phyloP scores from a whole-genome alignment of 768 basidiomycete genomes.

The Pholiota molesta region DNA sequence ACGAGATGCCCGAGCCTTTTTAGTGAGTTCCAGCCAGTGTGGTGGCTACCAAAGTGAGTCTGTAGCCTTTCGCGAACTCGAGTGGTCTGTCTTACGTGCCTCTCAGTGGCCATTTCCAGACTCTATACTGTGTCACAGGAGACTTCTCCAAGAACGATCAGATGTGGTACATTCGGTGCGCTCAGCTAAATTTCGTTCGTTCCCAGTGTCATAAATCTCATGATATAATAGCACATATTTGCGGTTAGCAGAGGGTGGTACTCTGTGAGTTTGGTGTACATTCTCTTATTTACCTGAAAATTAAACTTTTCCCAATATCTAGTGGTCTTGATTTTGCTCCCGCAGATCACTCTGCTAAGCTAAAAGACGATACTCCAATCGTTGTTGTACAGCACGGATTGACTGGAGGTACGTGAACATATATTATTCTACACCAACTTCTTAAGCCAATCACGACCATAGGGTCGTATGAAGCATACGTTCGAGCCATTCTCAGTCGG shows the following conservation, averaged over 20 bases:
- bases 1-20: constrained; percentile 46
- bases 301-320: constrained; percentile 8
- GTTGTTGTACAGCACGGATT: constrained; percentile 62
- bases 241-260: constrained; percentile 62
- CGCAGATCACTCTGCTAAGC: constrained; percentile 33
- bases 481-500: constrained; percentile 77
- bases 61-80: background rate
- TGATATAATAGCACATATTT: constrained; percentile 43
- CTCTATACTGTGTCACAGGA: constrained; percentile 59
- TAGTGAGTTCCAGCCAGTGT: constrained; percentile 44
- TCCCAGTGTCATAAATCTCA: constrained; percentile 2
- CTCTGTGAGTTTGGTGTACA: constrained; percentile 46
- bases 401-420: constrained; percentile 43
- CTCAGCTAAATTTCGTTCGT: background rate
- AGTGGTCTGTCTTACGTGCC: background rate
- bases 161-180: constrained; percentile 59
- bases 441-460: background rate
- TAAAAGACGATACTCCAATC: constrained; percentile 49
- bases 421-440: background rate
- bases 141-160: constrained; percentile 61
- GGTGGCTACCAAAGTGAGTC: constrained; percentile 53
- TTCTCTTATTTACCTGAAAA: background rate
- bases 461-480: constrained; percentile 92
- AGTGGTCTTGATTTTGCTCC: constrained; percentile 75
- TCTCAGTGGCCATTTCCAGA: constrained; percentile 64